These are phyloP conservation scores for Tetrastigma voinierianum DNA, from an alignment of 164 flowering plant genomes.

Conservation along the genomic window DNA sequence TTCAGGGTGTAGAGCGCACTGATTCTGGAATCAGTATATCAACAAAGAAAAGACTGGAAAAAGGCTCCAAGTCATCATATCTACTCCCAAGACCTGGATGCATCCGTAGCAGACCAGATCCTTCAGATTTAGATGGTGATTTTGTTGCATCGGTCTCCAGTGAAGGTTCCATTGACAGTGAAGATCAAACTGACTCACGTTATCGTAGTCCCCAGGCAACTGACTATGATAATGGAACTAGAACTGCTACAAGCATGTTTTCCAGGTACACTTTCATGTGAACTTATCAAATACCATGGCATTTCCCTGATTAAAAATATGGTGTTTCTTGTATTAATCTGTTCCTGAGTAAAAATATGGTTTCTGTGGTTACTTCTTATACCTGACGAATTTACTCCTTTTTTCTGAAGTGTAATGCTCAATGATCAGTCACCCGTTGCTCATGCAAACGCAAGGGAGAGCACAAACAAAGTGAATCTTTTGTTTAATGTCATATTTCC, in stretches of 20 bases:
- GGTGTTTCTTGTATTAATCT: not conserved
- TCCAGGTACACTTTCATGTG: constrained; percentile 53
- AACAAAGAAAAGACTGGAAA: constrained; percentile 44
- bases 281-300: not conserved
- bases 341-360: not conserved
- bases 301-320: not conserved
- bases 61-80: constrained; percentile 47
- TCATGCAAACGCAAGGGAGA: constrained; percentile 40
- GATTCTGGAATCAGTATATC: constrained; percentile 61
- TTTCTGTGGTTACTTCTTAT: not conserved
- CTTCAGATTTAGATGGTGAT: constrained; percentile 63
- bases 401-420: constrained; percentile 39
- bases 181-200: constrained; percentile 65
- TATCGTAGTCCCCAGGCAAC: constrained; percentile 64
- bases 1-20: constrained; percentile 40
- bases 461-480: constrained; percentile 34
- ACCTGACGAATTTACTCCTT: constrained; percentile 15
- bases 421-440: constrained; percentile 43
- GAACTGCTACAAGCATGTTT: constrained; percentile 59
- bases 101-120: constrained; percentile 37
- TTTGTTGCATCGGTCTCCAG: constrained; percentile 75
- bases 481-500: constrained; percentile 31
- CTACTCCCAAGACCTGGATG: constrained; percentile 61
- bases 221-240: constrained; percentile 57
- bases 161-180: constrained; percentile 68